Base-by-base conservation (phyloP, 768 basidiomycete species). In the Suillus clintonianus region DNA sequence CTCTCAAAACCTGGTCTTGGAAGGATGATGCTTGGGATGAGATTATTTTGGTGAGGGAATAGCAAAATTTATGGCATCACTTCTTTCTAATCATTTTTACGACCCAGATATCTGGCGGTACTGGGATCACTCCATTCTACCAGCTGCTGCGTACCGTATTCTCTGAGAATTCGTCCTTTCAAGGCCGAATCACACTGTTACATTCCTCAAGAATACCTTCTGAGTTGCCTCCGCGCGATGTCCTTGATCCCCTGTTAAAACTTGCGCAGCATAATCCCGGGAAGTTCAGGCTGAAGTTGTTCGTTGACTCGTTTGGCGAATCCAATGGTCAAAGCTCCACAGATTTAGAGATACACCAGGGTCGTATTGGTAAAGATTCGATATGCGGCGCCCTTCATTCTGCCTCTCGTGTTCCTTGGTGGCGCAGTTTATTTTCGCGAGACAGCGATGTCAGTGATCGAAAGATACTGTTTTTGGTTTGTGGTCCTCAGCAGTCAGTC, bases 41-140 rank as follows among this genome's bases (percentile, higher is more conserved):
- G 64, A 75, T 95, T 56, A 77, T 95, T 17, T 86, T 95, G 89
- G 93, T 89, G 71, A 48, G 82, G 61, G 15, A 11, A 30, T 48
- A 30, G 37, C 14, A 24, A 53, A 43, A 37, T 57, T 8, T 19
- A 53, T 27, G 4, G 39, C 22, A 27, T 54, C 39, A 24, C 24
- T n/a, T 42, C 15, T 48, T 19, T 55, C 47, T 51, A 24, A 36
- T 41, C 11, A 47, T n/a, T 10, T 10, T 53, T 34, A 27, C 15
- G 11, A 45, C 17, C n/a, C 63, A 95, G 93, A 88, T 95, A 61
- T 94, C 92, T 50, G 93, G 93, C 42, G 93, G 93, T 32, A 95
- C 93, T 5, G 93, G 94, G 34, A 88, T 95, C 56, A 89, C 93
- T 17, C 94, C 93, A 4, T 94, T 95, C 72, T 87, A 86, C 69